Evolutionary conservation across 805 yeast genomes (phyloP), one percentile per base, ranked within the genome.

Genomic region (Wickerhamomyces rabaulensis): DNA sequence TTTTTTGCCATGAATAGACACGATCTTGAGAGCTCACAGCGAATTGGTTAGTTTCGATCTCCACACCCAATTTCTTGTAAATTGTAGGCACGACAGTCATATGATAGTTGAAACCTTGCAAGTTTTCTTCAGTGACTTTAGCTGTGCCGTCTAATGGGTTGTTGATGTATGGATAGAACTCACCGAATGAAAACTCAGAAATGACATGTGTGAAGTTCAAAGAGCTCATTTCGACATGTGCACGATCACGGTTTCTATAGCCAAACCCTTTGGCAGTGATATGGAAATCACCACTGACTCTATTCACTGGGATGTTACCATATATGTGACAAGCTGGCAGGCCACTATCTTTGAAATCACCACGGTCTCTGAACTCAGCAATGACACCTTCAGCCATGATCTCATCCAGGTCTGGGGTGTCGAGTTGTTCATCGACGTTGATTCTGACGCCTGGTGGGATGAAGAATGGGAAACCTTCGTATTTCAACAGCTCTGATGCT

Each of bases 131-230:
- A 2, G 89, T 74, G 16, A 65, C 62, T 53, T 82, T 78, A 1
- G 80, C 84, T 0, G 92, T 83, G 41, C 73, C 73, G 63, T 94
- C 98, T 52, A 94, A 73, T n/a, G 97, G 95, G 60, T 92, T 92
- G 55, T 84, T 75, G 52, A 91, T 73, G 55, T 78, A 84, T 3
- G 99, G 97, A 60, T 80, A 90, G 64, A 85, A 90, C 33, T 80
- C 87, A 13, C 99, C 99, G 66, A 83, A 92, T 10, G 97, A 89
- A 52, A 90, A 79, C 64, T 92, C 98, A 49, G 79, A 78, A 49
- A 94, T 83, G 6, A 80, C 79, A 65, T 94, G 99, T 1, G 96
- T 77, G 61, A 92, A 85, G 60, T 92, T 87, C 48, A 87, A 66
- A 20, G 74, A 66, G 36, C 79, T 79, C 8, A 58, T 29, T 1